Base-by-base conservation (phyloP, 768 basidiomycete species). In the Pleurotus djamor region DNA sequence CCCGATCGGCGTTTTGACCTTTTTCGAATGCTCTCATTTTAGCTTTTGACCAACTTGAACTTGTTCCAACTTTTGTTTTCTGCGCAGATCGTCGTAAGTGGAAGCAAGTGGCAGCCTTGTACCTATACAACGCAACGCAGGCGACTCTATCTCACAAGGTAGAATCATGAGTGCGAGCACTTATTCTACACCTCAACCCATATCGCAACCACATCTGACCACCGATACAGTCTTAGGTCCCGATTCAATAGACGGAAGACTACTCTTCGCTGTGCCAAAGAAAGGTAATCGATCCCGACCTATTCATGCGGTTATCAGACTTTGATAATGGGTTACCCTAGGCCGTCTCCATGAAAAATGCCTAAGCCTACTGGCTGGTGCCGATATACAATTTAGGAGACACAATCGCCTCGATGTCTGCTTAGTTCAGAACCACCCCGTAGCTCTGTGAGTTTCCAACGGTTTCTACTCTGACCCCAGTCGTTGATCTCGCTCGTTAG, bases 231-330 rank as follows among this genome's bases (percentile, higher is more conserved):
- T 38, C 43, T 28, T 64, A 84, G 87, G 94, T 71, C 70, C 82
- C n/a, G 92, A 94, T 64, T 75, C 87, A 16, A 81, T 98, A 57
- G 82, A 92, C 61, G 94, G 93, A 49, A 85, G 95, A 45, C 69
- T 96, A 61, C 79, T 99, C 41, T 96, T 99, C 65, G 96, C 96
- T 7, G 92, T 99, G 65, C 96, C 96, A 1, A 98, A 98, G 80
- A 99, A 98, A 85, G 96, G 96, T 88, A 63, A 34, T 28, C 13
- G 5, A 17, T 16, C 37, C n/a, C 13, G 0, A 28, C 10, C 21
- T 28, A 28, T 28, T 28, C 21, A 28, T 28, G 21, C 21, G 21
- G 21, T 28, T 28, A 28, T 28, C 21, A 28, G 21, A 28, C 21
- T 28, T 28, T 28, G 2, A 28, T 28, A 28, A 28, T 28, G 21